Base-by-base conservation (phyloP, 495 filamentous ascomycete species). In the Sphaerosporella brunnea region DNA sequence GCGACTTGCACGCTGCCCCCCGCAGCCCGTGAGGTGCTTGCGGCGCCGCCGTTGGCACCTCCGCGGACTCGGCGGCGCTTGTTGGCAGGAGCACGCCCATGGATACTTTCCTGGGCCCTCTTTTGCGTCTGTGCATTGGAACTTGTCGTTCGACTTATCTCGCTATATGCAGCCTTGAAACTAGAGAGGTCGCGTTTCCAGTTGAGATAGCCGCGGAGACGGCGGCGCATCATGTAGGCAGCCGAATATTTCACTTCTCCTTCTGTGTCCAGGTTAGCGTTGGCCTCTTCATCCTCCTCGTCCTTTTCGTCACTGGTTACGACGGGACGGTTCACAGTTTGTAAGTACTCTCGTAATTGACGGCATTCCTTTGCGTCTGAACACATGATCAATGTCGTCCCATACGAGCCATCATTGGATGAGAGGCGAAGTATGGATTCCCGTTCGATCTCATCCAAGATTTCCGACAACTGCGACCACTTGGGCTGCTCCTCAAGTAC, bases 401-500 rank as follows among this genome's bases (percentile, higher is more conserved):
- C 80, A 59, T 86, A 93, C 2, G 87, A 93, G 56, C 85, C 84
- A 66, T 88, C 82, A n/a, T 70, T 67, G 13, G 66, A 62, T 2
- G 64, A 60, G 10, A 84, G 84, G 51, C 93, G 84, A 43, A 93
- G 76, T 57, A 92, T 93, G 30, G 80, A 70, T 53, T 95, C 92
- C 45, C 79, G 75, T 53, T 96, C 92, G 54, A 96, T 95, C 63
- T 97, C 90, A 39, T 84, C 80, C 2, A 97, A 67, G 4, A 93
- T 75, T 24, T 93, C 84, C 30, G 84, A 77, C 13, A 97, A 69
- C 13, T 88, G 64, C 21, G 73, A 72, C 90, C 90, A 97, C 59
- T 97, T 97, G 5, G 90, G 92, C 47, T 85, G 79, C 59, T 92
- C 86, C 64, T 97, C 90, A 13, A 97, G 66, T 1, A 90, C 80